Evolutionary conservation across 768 basidiomycete genomes (phyloP), one percentile per base, ranked within the genome.

Genomic region (Baorangia bicolor): DNA sequence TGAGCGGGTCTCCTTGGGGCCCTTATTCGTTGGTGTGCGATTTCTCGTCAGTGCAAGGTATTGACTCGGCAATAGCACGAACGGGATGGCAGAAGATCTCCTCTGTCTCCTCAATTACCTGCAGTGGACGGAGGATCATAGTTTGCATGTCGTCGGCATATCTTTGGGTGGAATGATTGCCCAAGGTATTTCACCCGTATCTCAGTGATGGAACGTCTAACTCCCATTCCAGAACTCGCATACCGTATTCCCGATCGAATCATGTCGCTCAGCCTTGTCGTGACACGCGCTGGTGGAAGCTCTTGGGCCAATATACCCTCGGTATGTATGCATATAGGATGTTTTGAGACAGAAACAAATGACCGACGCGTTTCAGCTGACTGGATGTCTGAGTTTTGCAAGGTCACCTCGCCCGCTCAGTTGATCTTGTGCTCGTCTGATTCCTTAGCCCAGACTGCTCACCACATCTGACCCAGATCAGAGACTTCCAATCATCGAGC

Each of bases 91-190:
- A 3, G 81, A 86, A 53, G 92, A 94, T 57, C 75, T 76, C 6
- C 70, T 91, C 28, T 79, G 76, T 12, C 76, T 92, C 5, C 75
- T 94, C 5, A 79, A 93, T 61, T 80, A 83, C 60, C 58, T 94
- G 7, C 86, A 81, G 2, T 94, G 91, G 90, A 90, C 80, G 0
- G 77, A 67, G 8, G 71, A 80, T 11, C 80, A 81, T 5, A 78
- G 79, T 45, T 41, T 94, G 7, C 85, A 92, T 63, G 70, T 93
- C 31, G 85, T 93, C 21, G 88, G 92, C 9, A 71, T 83, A 23
- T 91, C 88, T 37, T 69, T 94, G 5, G 92, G 92, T 2, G 91
- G 91, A 5, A 93, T 92, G 91, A 90, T 91, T 47, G 83, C 88
- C 0, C 87, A 90, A 73, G 86, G 88, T 87, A 66, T 14, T 14